These are phyloP conservation scores for Magnusiomyces sp. DNA, from an alignment of 1,139 yeast species.

Conservation along the genomic window DNA sequence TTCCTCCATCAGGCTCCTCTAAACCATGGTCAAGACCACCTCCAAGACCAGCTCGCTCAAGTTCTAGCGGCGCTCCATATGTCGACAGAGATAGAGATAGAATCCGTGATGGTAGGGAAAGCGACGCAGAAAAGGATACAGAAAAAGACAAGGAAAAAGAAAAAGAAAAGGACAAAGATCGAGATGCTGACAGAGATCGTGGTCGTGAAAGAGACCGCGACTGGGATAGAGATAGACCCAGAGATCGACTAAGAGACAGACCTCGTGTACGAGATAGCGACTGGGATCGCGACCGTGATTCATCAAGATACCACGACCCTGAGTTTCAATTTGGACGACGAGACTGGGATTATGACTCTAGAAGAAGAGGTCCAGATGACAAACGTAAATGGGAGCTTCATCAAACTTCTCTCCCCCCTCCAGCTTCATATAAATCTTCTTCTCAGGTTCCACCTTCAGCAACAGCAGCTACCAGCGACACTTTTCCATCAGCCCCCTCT, in stretches of 20 bases:
- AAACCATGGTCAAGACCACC: conserved; percentile 1
- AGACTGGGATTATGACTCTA: conserved; percentile 5
- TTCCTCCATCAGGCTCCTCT: background rate
- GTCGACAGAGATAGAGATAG: conserved; percentile 1
- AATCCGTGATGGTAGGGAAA: too few species aligned
- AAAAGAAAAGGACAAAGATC: conserved; percentile 2
- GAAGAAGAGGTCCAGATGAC: conserved; percentile 2
- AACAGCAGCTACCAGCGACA: background rate
- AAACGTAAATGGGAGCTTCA: conserved; percentile 1
- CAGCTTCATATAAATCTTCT: background rate
- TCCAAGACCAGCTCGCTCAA: background rate
- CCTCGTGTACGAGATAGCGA: conserved; percentile 16
- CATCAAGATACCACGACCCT: conserved; percentile 4
- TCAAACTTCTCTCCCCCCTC: background rate
- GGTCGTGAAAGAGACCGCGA: conserved; percentile 19
- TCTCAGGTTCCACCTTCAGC: background rate
- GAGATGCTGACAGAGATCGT: conserved; percentile 12
- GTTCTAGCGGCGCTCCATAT: background rate
- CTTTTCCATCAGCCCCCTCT: background rate
- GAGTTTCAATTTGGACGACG: conserved; percentile 4
- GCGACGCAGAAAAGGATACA: too few species aligned
- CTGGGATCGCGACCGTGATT: conserved; percentile 15
- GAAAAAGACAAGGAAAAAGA: background rate
- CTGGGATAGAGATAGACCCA: conserved; percentile 9
- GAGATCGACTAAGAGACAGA: conserved; percentile 17